A percentile compares a stretch with the other conserved stretches of the same genome.
Conservation (phyloP, 2,329 filamentous ascomycete genomes). For the Alternaria triticina region DNA sequence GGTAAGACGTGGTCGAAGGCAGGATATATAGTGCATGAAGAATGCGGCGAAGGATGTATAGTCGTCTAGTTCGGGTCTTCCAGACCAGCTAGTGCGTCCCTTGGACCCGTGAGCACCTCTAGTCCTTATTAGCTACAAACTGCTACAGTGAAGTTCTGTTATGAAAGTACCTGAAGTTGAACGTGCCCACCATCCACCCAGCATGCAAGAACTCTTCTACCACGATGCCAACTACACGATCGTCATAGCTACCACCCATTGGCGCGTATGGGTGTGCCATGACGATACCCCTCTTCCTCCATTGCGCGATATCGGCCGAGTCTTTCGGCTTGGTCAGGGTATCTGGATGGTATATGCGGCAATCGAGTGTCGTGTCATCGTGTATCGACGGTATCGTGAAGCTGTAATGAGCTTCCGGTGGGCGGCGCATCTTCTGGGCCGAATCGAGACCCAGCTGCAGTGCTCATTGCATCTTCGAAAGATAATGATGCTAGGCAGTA, state of each 20-base stretch:
- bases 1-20: conserved; percentile 50
- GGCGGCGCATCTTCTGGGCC: conserved; percentile 33
- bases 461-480: conserved; percentile 31
- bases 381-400: conserved; percentile 86
- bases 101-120: conserved; percentile 79
- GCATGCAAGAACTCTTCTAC: conserved; percentile 68
- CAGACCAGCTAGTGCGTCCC: conserved; percentile 86
- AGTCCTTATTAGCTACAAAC: neutral
- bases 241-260: conserved; percentile 84
- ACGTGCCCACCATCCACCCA: conserved; percentile 81
- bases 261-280: conserved; percentile 92
- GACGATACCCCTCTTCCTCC: conserved; percentile 62
- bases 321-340: conserved; percentile 23
- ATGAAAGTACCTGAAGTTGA: conserved; percentile 79
- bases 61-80: conserved; percentile 78
- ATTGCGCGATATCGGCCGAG: conserved; percentile 16
- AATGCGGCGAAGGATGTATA: conserved; percentile 85
- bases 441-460: conserved; percentile 24
- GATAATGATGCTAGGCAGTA: neutral
- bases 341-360: conserved; percentile 75
- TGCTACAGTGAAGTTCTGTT: neutral
- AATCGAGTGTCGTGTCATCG: conserved; percentile 77
- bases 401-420: conserved; percentile 52
- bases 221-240: conserved; percentile 74
- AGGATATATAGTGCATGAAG: conserved; percentile 73